Evolutionary conservation across 2,329 filamentous ascomycete species (phyloP), one percentile per base, ranked within the genome.

Genomic region (Microdochium bolleyi): DNA sequence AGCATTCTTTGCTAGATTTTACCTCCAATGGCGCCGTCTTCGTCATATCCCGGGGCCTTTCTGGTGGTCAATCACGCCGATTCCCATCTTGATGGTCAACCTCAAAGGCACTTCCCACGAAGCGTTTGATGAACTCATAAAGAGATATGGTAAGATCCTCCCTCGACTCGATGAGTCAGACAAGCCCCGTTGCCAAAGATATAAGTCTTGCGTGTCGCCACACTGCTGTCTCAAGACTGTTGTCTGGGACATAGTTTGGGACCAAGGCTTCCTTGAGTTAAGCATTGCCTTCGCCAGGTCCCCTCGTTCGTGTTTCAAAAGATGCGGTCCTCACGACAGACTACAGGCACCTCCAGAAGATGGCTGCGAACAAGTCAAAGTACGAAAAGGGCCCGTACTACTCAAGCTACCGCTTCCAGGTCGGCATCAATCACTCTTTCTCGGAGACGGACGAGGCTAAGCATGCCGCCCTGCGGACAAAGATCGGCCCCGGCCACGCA

Each of bases 41-140:
- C 30, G 53, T 30, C 55, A 56, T 25, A 46, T 56, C 5, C 55
- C 55, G 19, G 55, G 55, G n/a, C 55, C 55, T 13, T 49, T 54
- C 44, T 48, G 48, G 50, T 52, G 52, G 48, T 50, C 54, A 10
- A 25, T 56, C 30, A 49, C 52, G 19, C 52, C 54, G 22, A 22
- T 56, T 13, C 49, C 51, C 22, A 25, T 54, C 24, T 38, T 56
- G 32, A 50, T 38, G 49, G 46, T 48, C 13, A 52, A 54, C n/a
- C 49, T 56, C n/a, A 51, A 51, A 4, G 55, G 55, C 19, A 32
- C 44, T 19, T 51, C 50, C 16, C 55, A 54, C 25, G 44, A 51
- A 19, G 52, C 48, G 10, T 22, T 54, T 22, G 53, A 52, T 22
- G 48, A 49, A 7, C 25, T 56, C n/a, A 51, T 51, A 4, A 49